These are phyloP conservation scores for Termitomyces sp. DNA, from an alignment of 768 basidiomycete species.

Conservation along the genomic window DNA sequence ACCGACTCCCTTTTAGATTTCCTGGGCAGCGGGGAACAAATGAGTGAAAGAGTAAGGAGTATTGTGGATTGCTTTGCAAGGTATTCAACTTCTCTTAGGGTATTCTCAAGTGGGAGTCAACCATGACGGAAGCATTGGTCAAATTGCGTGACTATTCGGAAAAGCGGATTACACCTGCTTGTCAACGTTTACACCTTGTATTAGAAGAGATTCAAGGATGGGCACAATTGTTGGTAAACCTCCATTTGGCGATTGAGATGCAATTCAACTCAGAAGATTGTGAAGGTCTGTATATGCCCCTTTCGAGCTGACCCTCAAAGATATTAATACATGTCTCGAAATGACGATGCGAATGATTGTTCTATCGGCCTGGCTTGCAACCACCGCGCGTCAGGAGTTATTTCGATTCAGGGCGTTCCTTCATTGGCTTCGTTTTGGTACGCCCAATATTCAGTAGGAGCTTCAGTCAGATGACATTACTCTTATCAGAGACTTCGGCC, in stretches of 20 bases:
- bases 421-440: conserved; percentile 72
- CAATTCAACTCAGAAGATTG: conserved; percentile 9
- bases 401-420: conserved; percentile 76
- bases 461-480: background rate
- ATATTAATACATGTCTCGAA: conserved; percentile 48
- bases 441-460: conserved; percentile 14
- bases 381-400: conserved; percentile 61
- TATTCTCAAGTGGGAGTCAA: conserved; percentile 79
- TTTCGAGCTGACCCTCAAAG: conserved; percentile 50
- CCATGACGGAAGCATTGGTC: conserved; percentile 61
- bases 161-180: conserved; percentile 64
- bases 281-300: conserved; percentile 50
- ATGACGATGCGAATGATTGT: conserved; percentile 55
- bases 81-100: conserved; percentile 37
- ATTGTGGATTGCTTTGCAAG: conserved; percentile 18
- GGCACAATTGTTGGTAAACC: conserved; percentile 53
- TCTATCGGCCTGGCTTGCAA: conserved; percentile 63
- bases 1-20: conserved; percentile 71
- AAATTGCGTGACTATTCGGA: conserved; percentile 73
- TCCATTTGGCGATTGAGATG: conserved; percentile 5
- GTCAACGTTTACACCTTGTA: conserved; percentile 71
- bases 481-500: conserved; percentile 38
- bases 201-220: conserved; percentile 78
- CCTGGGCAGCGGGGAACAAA: conserved; percentile 71
- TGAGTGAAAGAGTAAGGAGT: conserved; percentile 69